phyloP scores from a whole-genome alignment of 495 filamentous ascomycete species.

The Lichina pygmaea region DNA sequence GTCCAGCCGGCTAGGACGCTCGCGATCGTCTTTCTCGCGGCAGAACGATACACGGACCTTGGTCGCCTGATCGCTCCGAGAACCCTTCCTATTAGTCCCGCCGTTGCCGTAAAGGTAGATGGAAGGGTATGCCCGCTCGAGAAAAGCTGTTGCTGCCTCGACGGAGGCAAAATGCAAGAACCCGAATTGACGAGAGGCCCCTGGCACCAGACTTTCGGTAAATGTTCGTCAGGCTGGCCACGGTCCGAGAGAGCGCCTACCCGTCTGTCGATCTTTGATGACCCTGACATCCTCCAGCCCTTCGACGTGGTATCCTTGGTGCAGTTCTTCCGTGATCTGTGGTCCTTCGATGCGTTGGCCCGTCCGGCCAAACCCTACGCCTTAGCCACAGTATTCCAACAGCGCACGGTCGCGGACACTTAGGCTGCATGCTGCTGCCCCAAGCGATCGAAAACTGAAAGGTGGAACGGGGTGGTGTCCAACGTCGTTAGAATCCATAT shows the following conservation, averaged over 20 bases:
- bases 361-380: conserved; percentile 13
- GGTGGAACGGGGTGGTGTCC: conserved; percentile 16
- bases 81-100: conserved; percentile 7
- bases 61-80: conserved; percentile 23
- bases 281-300: conserved; percentile 34
- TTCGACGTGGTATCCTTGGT: conserved; percentile 26
- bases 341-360: conserved; percentile 9
- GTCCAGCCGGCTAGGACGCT: conserved; percentile 21
- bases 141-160: conserved; percentile 32
- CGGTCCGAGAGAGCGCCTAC: conserved; percentile 11
- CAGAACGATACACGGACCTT: conserved; percentile 32
- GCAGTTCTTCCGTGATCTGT: conserved; percentile 36
- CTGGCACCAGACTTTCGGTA: conserved; percentile 10
- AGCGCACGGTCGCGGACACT: conserved; percentile 2
- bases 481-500: conserved; percentile 37
- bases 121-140: conserved; percentile 35
- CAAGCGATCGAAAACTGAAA: conserved; percentile 2
- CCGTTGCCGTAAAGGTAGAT: conserved; percentile 27
- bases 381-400: conserved; percentile 19
- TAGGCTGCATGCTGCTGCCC: conserved; percentile 1
- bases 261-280: conserved; percentile 39
- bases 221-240: not conserved
- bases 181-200: conserved; percentile 32
- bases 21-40: conserved; percentile 26
- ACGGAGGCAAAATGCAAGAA: conserved; percentile 38